phyloP scores from a whole-genome alignment of 768 basidiomycete species.

The Boletus vinaceobasis region DNA sequence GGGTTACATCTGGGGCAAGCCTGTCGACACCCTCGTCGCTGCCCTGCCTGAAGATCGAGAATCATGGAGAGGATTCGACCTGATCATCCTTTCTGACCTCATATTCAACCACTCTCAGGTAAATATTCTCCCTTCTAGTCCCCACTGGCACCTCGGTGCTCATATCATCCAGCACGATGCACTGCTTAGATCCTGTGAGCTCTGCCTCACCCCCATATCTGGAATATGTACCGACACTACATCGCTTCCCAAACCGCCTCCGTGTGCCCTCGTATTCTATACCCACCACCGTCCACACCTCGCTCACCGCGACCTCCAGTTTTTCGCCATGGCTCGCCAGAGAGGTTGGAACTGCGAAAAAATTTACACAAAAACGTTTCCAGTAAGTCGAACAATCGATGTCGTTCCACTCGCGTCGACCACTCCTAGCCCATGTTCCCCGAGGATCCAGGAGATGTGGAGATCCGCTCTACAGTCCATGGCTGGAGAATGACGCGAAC shows the following conservation, averaged over 20 bases:
- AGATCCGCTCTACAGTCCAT: constrained; percentile 76
- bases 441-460: constrained; percentile 77
- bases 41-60: constrained; percentile 18
- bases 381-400: constrained; percentile 40
- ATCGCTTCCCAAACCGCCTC: constrained; percentile 16
- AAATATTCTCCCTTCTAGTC: constrained; percentile 4
- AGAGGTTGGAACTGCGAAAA: constrained; percentile 73
- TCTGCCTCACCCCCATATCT: constrained; percentile 25
- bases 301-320: constrained; percentile 77
- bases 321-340: constrained; percentile 62
- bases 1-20: constrained; percentile 84
- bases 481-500: constrained; percentile 62
- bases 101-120: constrained; percentile 95
- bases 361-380: constrained; percentile 59
- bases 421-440: constrained; percentile 79
- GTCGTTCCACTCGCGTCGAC: background rate
- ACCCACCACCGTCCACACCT: constrained; percentile 86
- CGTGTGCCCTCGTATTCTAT: constrained; percentile 76
- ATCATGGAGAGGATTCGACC: constrained; percentile 50
- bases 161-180: constrained; percentile 63
- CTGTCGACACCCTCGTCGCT: constrained; percentile 36
- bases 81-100: constrained; percentile 88
- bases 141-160: constrained; percentile 1
- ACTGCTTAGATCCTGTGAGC: constrained; percentile 70
- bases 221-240: constrained; percentile 15